These are phyloP conservation scores for Candida tammaniensis DNA, from an alignment of 805 yeast species.

Conservation along the genomic window DNA sequence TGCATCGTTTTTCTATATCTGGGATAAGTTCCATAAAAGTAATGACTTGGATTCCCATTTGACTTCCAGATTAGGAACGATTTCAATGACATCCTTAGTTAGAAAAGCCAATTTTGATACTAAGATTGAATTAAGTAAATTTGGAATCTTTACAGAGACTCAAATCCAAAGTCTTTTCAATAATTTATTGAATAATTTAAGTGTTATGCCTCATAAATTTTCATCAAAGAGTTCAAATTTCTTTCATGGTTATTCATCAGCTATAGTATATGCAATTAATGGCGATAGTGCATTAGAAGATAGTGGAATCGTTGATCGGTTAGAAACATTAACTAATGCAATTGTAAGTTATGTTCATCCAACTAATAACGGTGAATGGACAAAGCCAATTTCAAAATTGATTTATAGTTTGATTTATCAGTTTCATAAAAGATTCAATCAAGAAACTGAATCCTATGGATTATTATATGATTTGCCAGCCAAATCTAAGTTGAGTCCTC, in stretches of 20 bases:
- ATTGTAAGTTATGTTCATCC: constrained; percentile 86
- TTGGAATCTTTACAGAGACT: constrained; percentile 60
- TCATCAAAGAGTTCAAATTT: constrained; percentile 40
- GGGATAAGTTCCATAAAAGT: constrained; percentile 55
- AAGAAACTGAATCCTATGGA: constrained; percentile 43
- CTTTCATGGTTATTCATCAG: constrained; percentile 42
- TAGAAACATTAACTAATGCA: constrained; percentile 61
- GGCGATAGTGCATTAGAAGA: constrained; percentile 41
- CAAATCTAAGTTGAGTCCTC: constrained; percentile 28
- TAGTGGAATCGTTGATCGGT: constrained; percentile 48
- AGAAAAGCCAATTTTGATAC: constrained; percentile 17
- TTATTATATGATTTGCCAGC: constrained; percentile 22
- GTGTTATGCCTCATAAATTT: constrained; percentile 48
- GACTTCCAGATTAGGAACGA: constrained; percentile 60
- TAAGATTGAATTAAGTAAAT: constrained; percentile 39
- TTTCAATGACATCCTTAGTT: constrained; percentile 49
- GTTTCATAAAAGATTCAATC: constrained; percentile 55
- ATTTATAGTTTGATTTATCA: constrained; percentile 57
- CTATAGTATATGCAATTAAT: constrained; percentile 59
- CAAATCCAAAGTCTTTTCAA: constrained; percentile 65
- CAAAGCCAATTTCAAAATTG: constrained; percentile 62
- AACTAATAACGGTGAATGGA: constrained; percentile 90
- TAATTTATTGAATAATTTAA: constrained; percentile 43
- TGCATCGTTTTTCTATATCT: constrained; percentile 67
- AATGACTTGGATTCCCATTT: constrained; percentile 60